Evolutionary conservation across 2,329 filamentous ascomycete species (phyloP).

Genomic region (Aspergillus fumigatiaffinis): DNA sequence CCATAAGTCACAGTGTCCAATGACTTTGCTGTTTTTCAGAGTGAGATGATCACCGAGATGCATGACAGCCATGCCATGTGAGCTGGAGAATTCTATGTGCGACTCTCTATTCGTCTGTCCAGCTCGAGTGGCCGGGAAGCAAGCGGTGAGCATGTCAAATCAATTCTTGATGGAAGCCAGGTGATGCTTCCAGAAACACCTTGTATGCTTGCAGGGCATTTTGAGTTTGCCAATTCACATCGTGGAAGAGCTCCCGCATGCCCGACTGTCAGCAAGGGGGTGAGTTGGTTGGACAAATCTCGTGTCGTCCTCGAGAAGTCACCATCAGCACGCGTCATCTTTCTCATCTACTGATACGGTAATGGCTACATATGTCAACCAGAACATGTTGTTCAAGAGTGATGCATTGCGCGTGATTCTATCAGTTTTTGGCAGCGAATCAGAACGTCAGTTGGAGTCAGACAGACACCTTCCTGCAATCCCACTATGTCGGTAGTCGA

Average conservation of each 20-base stretch:
- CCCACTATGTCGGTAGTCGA: slow-evolving; percentile 74
- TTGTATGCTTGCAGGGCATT: neutral
- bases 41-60: slow-evolving; percentile 8
- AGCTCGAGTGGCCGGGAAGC: slow-evolving; percentile 12
- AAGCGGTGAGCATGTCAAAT: slow-evolving; percentile 14
- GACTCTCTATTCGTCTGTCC: slow-evolving; percentile 22
- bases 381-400: slow-evolving; percentile 12
- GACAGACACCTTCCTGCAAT: slow-evolving; percentile 50
- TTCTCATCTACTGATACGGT: slow-evolving; percentile 14
- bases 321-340: slow-evolving; percentile 11
- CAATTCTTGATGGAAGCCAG: slow-evolving; percentile 3
- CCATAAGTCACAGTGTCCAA: slow-evolving; percentile 4
- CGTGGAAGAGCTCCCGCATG: neutral
- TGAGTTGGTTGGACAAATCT: slow-evolving; percentile 14
- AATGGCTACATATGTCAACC: slow-evolving; percentile 13
- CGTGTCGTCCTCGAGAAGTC: slow-evolving; percentile 13
- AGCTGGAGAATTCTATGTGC: slow-evolving; percentile 20
- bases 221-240: neutral
- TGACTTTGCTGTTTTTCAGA: slow-evolving; percentile 5
- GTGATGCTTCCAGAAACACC: slow-evolving; percentile 1
- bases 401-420: slow-evolving; percentile 17
- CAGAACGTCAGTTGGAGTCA: slow-evolving; percentile 11
- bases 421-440: slow-evolving; percentile 10
- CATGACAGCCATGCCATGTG: slow-evolving; percentile 26
- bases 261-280: slow-evolving; percentile 11